A percentile compares a stretch with the other conserved stretches of the same genome.
phyloP scores from a whole-genome alignment of 2,329 filamentous ascomycete species.

The Fusarium sterilihyphosum region DNA sequence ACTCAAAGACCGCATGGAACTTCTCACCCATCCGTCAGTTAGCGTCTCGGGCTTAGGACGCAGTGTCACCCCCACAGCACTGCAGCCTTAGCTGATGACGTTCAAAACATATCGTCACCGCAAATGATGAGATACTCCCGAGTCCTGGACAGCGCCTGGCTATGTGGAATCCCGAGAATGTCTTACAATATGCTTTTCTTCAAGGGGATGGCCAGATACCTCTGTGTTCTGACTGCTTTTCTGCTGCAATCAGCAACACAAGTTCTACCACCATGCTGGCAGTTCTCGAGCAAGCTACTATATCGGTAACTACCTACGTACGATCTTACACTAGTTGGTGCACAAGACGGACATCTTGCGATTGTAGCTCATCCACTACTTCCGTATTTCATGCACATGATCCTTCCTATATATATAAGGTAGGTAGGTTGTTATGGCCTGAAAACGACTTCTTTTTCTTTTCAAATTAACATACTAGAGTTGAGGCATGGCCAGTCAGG shows the following conservation, averaged over 20 bases:
- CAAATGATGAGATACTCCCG: background rate
- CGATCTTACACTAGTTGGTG: too few relatives aligned
- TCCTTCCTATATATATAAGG: background rate
- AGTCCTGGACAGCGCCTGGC: background rate
- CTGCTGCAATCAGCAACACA: background rate
- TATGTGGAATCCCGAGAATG: background rate
- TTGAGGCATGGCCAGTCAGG: background rate
- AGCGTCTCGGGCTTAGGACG: constrained; percentile 13
- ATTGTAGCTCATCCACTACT: constrained; percentile 15
- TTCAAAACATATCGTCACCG: constrained; percentile 2
- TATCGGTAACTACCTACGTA: too few relatives aligned
- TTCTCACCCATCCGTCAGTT: background rate
- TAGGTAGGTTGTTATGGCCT: background rate
- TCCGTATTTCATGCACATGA: constrained; percentile 15
- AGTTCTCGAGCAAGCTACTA: background rate
- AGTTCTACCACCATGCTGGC: background rate
- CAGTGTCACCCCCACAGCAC: constrained; percentile 19
- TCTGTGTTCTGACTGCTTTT: background rate
- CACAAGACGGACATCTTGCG: constrained; percentile 12
- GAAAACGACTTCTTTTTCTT: background rate
- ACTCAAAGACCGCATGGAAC: background rate
- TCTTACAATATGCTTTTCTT: background rate
- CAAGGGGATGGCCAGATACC: background rate
- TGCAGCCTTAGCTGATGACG: constrained; percentile 24
- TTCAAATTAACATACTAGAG: background rate